These are phyloP conservation scores for Salix exigua DNA, from an alignment of 345 rosid species.

Conservation along the genomic window DNA sequence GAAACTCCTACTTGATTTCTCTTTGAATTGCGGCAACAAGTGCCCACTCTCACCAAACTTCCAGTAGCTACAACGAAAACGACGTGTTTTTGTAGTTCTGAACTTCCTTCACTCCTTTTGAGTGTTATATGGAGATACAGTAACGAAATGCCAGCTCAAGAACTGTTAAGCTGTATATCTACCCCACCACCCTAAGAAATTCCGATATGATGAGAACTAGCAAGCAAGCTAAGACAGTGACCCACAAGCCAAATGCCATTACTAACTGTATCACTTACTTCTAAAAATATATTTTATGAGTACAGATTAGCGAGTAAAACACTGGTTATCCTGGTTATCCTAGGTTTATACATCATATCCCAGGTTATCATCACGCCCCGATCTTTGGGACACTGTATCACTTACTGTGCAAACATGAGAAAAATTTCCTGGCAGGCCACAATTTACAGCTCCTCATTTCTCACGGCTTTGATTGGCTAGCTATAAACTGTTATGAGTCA, in stretches of 20 bases:
- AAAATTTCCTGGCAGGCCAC: neutral
- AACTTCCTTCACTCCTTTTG: neutral
- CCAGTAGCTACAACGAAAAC: constrained; percentile 5
- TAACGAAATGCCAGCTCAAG: neutral
- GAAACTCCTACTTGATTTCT: constrained; percentile 14
- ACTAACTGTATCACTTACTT: neutral
- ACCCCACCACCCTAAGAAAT: neutral
- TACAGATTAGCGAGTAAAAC: no score
- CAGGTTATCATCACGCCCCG: no score
- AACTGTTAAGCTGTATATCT: neutral
- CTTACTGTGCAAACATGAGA: neutral
- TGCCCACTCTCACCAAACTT: constrained; percentile 25
- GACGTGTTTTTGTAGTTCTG: neutral
- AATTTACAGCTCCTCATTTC: neutral
- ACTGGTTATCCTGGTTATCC: no score
- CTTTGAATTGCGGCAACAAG: constrained; percentile 26
- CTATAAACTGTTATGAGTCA: no score
- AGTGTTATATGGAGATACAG: neutral
- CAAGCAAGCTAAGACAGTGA: neutral
- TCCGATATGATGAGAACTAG: neutral
- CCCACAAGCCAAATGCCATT: neutral
- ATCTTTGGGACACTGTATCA: neutral
- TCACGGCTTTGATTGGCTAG: neutral
- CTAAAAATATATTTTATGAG: no score
- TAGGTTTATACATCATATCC: no score